Conservation (phyloP, 2,329 filamentous ascomycete genomes). For the Alternaria sp. region DNA sequence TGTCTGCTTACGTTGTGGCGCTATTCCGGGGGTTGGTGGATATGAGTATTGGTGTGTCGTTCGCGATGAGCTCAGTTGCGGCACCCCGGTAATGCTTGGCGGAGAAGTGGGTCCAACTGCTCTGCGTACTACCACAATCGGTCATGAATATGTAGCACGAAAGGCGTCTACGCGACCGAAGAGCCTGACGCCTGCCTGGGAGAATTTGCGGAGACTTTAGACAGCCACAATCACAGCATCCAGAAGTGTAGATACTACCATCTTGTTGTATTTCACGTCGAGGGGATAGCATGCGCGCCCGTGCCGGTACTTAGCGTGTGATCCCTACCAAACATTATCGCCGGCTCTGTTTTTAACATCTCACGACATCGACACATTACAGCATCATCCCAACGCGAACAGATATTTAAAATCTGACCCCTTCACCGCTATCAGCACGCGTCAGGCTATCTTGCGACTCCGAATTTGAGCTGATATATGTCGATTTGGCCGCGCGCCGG, state of each 20-base stretch:
- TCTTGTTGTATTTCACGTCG: constrained; percentile 10
- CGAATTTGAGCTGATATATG: constrained; percentile 37
- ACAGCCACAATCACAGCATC: not conserved
- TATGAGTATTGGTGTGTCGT: constrained; percentile 34
- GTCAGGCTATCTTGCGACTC: constrained; percentile 33
- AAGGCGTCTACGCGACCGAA: constrained; percentile 18
- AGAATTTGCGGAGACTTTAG: constrained; percentile 1
- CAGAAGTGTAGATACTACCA: not conserved
- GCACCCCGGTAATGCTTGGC: constrained; percentile 24
- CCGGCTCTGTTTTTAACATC: constrained; percentile 26
- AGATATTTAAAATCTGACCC: constrained; percentile 43
- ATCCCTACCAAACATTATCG: constrained; percentile 19
- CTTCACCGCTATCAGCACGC: constrained; percentile 33
- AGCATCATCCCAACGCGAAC: constrained; percentile 38
- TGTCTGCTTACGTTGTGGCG: constrained; percentile 40
- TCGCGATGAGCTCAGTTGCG: constrained; percentile 41
- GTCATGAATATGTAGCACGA: constrained; percentile 10
- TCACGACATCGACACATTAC: constrained; percentile 40
- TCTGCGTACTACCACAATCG: constrained; percentile 14
- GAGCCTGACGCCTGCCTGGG: not conserved
- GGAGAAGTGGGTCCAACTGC: constrained; percentile 13
- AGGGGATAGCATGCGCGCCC: constrained; percentile 11
- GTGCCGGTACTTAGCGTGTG: constrained; percentile 26
- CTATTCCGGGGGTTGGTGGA: constrained; percentile 26
- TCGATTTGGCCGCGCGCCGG: constrained; percentile 40